Evolutionary conservation across 176 grass and related monocot species (phyloP), one percentile per base, ranked within the genome.

Genomic region (Hsuehochloa calcarea): DNA sequence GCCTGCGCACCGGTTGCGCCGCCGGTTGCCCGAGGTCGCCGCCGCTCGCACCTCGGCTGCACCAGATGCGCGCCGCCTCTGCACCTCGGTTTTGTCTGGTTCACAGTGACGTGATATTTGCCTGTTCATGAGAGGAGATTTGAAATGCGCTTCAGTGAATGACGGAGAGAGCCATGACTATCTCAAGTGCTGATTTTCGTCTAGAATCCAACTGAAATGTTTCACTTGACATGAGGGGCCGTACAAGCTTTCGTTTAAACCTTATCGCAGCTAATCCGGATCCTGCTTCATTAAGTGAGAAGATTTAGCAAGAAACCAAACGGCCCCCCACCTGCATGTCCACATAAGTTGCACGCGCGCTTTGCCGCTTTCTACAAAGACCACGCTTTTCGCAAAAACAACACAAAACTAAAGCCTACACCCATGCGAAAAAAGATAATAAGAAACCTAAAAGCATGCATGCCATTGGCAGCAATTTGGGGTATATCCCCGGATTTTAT

Each of bases 401-500:
- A 23, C 41, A 64, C 17, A 12, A 15, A 47, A 16, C 1, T 17
- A 70, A 78, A 78, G 66, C 22, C 31, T 11, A 44, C 47, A 16
- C 10, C 31, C 23, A 54, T 31, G 37, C 45, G 19, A n/a, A 87
- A 34, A 34, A 86, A 80, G 58, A 34, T 20, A 16, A 19, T 78
- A 60, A 47, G 16, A 68, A 56, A 77, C 66, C 15, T 11, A 58
- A 77, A 69, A 23, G 40, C 39, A 38, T 17, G 75, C 15, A 13
- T 51, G 46, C 31, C 31, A 43, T 52, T 58, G 5, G 27, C 45
- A 34, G 65, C 73, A 65, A 79, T 88, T 88, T 73, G 81, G 56
- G 38, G 67, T 68, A 47, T 84, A 79, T 84, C 67, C 61, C 45
- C 1, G 5, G 55, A 78, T 84, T 84, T 81, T 81, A 85, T 89